Conservation (phyloP, 345 rosid genomes). For the Eucalyptus camaldulensis region DNA sequence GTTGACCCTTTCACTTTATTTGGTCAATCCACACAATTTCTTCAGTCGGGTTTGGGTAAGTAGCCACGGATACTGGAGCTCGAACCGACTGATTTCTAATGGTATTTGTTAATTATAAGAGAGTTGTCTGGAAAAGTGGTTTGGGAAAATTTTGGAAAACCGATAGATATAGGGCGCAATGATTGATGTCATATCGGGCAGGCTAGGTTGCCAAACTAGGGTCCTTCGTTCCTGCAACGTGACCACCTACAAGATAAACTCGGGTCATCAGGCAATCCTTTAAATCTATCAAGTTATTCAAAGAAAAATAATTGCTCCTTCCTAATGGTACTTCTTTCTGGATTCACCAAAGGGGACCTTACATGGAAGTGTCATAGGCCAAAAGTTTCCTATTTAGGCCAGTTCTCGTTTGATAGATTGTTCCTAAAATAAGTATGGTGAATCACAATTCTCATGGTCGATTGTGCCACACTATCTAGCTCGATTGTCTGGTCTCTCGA, state of each 20-base stretch:
- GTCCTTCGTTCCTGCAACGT: neutral
- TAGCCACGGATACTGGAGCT: no score
- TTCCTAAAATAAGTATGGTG: neutral
- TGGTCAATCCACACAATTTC: neutral
- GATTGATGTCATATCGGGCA: neutral
- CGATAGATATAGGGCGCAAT: neutral
- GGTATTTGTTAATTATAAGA: neutral
- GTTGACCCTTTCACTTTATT: neutral
- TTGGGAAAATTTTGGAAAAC: neutral
- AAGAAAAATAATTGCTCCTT: neutral
- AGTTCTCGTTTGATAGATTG: neutral
- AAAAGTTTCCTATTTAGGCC: neutral
- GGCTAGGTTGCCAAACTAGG: neutral
- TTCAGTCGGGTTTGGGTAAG: neutral
- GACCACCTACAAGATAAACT: no score
- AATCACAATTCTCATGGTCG: neutral
- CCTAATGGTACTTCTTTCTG: neutral
- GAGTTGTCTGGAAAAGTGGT: neutral
- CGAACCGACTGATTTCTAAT: neutral
- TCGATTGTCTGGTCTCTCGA: accelerated
- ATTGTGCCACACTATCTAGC: neutral
- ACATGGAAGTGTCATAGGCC: neutral
- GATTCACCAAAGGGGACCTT: neutral
- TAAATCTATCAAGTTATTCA: neutral
- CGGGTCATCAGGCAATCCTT: neutral